Conservation (phyloP, 75 land plant species). For the Pseudotsuga menziesii region DNA sequence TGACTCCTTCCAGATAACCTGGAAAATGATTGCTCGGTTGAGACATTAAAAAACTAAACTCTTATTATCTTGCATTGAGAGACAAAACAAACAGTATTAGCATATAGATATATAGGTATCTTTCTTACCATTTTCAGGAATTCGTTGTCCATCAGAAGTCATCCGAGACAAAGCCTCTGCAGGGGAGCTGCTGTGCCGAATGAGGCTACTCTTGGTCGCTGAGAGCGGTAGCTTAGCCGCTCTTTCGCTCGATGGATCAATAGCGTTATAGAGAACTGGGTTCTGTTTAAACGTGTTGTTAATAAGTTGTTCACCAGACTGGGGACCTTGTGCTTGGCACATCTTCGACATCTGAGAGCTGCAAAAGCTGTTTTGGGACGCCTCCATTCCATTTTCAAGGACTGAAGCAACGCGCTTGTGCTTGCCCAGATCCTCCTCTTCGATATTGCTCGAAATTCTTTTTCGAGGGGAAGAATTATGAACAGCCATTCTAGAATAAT, state of each 20-base stretch:
- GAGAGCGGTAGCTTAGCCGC: not conserved
- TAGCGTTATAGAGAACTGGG: conserved; percentile 7
- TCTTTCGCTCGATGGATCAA: conserved; percentile 2
- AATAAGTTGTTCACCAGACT: conserved; percentile 4
- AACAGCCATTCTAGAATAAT: conserved; percentile 2
- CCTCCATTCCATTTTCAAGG: conserved; percentile 10
- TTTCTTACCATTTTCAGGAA: conserved; percentile 8
- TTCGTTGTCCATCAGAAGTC: not conserved
- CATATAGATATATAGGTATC: not conserved
- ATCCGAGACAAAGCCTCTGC: conserved; percentile 7
- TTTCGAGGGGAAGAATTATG: not conserved
- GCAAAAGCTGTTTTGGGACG: conserved; percentile 4
- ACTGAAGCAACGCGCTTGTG: not conserved
- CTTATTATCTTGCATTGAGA: not conserved
- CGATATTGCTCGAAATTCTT: not conserved
- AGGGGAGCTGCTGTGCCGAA: conserved; percentile 10
- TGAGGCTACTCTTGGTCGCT: not conserved
- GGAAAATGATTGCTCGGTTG: not conserved
- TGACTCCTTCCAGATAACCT: conserved; percentile 8
- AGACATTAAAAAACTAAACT: not conserved
- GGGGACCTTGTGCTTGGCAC: conserved; percentile 9
- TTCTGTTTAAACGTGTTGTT: not conserved
- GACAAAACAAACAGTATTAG: not conserved
- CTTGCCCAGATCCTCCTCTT: conserved; percentile 4
- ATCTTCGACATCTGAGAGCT: conserved; percentile 6